Evolutionary conservation across 768 basidiomycete genomes (phyloP).

Genomic region (Hypholoma sublateritium): DNA sequence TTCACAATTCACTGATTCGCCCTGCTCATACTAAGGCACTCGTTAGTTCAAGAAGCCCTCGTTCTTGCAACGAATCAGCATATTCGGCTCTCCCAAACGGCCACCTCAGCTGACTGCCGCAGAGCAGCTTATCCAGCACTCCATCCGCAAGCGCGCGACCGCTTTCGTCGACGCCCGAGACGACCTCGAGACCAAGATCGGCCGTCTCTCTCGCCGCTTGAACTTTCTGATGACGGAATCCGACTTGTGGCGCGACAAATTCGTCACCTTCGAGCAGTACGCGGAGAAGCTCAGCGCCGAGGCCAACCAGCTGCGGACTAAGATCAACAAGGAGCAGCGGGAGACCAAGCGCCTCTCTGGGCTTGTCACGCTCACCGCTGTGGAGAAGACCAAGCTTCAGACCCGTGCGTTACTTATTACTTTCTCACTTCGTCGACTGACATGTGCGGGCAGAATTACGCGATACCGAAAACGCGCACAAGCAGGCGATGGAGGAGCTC

Average conservation of each 20-base stretch:
- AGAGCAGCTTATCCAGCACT: conserved; percentile 83
- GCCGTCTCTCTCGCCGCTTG: conserved; percentile 77
- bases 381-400: conserved; percentile 78
- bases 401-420: conserved; percentile 55
- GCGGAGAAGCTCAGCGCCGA: conserved; percentile 89
- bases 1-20: conserved; percentile 2
- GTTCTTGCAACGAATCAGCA: conserved; percentile 79
- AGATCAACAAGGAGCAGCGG: conserved; percentile 89
- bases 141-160: conserved; percentile 91
- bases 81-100: conserved; percentile 68
- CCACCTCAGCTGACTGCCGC: conserved; percentile 74
- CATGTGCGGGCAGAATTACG: conserved; percentile 55
- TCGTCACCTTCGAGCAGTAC: conserved; percentile 91
- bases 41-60: conserved; percentile 84
- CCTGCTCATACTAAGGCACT: not conserved
- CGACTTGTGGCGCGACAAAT: conserved; percentile 91
- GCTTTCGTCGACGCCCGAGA: conserved; percentile 94
- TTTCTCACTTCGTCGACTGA: conserved; percentile 4
- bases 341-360: conserved; percentile 86
- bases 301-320: conserved; percentile 78
- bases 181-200: conserved; percentile 92
- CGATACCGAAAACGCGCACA: conserved; percentile 81
- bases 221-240: conserved; percentile 93
- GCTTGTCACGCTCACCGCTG: conserved; percentile 71
- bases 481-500: conserved; percentile 78